Evolutionary conservation across 2,329 filamentous ascomycete genomes (phyloP), one percentile per base, ranked within the genome.

Genomic region (Fusarium tricinctum): DNA sequence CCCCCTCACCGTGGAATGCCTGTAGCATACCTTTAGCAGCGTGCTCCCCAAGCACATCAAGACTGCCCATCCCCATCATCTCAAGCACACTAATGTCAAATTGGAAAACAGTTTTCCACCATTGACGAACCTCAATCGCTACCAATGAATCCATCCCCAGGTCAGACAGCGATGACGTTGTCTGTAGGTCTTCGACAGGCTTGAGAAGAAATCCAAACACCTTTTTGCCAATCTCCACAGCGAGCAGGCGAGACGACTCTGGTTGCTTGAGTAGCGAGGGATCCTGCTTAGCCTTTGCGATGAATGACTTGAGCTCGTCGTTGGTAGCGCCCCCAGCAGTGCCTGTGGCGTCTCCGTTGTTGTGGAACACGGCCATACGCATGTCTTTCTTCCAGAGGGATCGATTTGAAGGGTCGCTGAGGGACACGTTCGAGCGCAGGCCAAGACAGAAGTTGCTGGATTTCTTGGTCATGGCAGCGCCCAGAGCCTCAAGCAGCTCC

Each of bases 101-200:
- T 13, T 58, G 55, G 13, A 58, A 58, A n/a, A 45, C 20, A 2
- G 40, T 55, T 5, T 58, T 58, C 55, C 55, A 58, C 55, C 55
- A 58, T 4, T 58, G 55, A 2, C 55, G 20, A 5, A 58, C 49
- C 5, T 58, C 55, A 3, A 58, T 58, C 5, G 55, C 55, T 6
- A 55, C 55, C 23, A 58, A 15, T 8, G 55, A 55, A 17, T 55
- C 55, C 55, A 58, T 58, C 9, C 40, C 55, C 13, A 58, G n/a
- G 15, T 58, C 55, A 4, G 55, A 55, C 4, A 58, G 40, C 2
- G 55, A 58, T 17, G 48, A 58, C 6, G 54, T 14, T 6, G 47
- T 57, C n/a, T 57, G 35, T 3, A 57, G 23, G 15, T 57, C 54
- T 22, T 58, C 55, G 0, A 58, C 23, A 1, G 55, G 40, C 4